Evolutionary conservation across 2,329 filamentous ascomycete species (phyloP).

Genomic region (Colletotrichum costaricense): DNA sequence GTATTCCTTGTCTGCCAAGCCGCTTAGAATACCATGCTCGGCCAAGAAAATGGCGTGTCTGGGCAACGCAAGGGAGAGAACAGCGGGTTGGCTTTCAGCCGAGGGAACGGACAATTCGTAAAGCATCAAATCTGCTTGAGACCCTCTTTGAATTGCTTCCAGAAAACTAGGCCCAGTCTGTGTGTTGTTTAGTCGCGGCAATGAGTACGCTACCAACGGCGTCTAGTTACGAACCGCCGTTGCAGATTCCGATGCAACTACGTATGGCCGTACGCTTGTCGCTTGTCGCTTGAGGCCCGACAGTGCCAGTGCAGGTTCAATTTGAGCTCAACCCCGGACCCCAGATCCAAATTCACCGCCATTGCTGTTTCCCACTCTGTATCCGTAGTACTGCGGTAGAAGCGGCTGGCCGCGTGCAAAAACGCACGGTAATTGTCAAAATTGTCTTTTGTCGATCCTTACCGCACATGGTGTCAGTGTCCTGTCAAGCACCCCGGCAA

Average conservation of each 20-base stretch:
- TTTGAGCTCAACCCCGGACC: constrained; percentile 6
- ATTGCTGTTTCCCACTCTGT: background rate
- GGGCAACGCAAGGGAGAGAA: constrained; percentile 9
- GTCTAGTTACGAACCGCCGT: background rate
- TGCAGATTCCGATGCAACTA: too few species aligned
- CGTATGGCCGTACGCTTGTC: too few species aligned
- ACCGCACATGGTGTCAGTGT: background rate
- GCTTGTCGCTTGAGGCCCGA: background rate
- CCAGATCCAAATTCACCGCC: background rate
- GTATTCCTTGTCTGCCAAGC: constrained; percentile 22
- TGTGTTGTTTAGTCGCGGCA: background rate
- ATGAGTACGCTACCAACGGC: background rate
- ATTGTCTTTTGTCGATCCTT: constrained; percentile 18
- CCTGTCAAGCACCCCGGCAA: constrained; percentile 9
- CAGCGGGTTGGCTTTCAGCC: background rate
- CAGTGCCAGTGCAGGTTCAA: background rate
- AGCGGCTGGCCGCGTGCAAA: background rate
- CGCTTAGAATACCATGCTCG: constrained; percentile 12
- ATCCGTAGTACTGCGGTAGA: background rate
- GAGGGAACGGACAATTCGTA: background rate
- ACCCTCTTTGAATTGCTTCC: background rate
- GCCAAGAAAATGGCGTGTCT: constrained; percentile 16
- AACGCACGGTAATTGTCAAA: background rate
- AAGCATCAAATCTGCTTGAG: background rate
- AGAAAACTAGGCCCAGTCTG: background rate